phyloP scores from a whole-genome alignment of 305 asterid genomes.

The Fraxinus baroniana region DNA sequence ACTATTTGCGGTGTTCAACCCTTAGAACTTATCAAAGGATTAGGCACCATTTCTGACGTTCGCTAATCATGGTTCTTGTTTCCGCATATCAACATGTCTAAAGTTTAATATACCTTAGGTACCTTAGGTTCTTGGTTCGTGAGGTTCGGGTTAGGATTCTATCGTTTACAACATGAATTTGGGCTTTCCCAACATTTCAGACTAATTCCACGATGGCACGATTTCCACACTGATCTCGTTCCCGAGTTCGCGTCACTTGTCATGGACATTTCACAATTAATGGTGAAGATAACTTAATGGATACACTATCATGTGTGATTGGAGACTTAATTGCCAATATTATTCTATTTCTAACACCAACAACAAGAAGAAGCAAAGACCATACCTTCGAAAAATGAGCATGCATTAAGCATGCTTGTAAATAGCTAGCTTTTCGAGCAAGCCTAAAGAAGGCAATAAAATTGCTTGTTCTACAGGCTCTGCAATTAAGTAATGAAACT shows the following conservation, averaged over 20 bases:
- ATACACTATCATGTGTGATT: not conserved
- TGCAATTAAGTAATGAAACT: conserved; percentile 38
- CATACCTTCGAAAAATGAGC: conserved; percentile 98
- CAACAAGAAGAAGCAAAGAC: conserved; percentile 17
- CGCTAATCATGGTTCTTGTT: too few relatives aligned
- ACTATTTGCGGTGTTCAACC: too few relatives aligned
- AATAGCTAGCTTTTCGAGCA: conserved; percentile 85
- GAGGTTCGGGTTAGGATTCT: too few relatives aligned
- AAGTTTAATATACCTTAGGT: too few relatives aligned
- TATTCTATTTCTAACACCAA: not conserved
- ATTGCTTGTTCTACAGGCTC: conserved; percentile 97
- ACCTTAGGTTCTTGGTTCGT: too few relatives aligned
- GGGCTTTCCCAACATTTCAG: too few relatives aligned
- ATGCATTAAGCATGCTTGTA: conserved; percentile 98
- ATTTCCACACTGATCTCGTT: too few relatives aligned
- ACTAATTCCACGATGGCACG: too few relatives aligned
- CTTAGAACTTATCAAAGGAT: too few relatives aligned
- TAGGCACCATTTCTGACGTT: too few relatives aligned
- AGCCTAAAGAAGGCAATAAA: conserved; percentile 95
- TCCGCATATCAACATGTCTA: too few relatives aligned
- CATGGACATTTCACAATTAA: conserved; percentile 1
- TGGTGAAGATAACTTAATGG: conserved; percentile 14
- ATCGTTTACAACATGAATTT: too few relatives aligned
- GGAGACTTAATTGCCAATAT: conserved; percentile 11
- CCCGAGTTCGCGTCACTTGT: not conserved